Evolutionary conservation across 805 yeast species (phyloP).

Genomic region (Metschnikowia lunata): DNA sequence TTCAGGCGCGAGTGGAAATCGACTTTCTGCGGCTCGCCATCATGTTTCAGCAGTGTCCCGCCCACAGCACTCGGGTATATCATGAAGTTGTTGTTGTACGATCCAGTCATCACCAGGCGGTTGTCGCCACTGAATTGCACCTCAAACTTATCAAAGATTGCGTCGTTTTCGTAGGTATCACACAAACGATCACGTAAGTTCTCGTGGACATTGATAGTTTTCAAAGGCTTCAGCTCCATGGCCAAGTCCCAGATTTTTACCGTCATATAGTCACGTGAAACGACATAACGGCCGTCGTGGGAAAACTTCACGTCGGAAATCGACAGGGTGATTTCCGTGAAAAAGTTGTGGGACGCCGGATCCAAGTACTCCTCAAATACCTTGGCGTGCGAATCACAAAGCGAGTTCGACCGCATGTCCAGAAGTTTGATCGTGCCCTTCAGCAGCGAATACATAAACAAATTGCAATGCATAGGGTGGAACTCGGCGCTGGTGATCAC

Average conservation of each 20-base stretch:
- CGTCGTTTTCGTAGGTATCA: slow-evolving; percentile 97
- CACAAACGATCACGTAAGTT: slow-evolving; percentile 88
- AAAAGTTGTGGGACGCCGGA: slow-evolving; percentile 89
- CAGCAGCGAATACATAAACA: slow-evolving; percentile 91
- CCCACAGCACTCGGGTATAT: slow-evolving; percentile 80
- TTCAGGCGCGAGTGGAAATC: slow-evolving; percentile 3
- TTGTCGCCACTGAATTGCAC: slow-evolving; percentile 93
- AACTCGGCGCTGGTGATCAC: slow-evolving; percentile 96
- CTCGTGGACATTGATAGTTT: slow-evolving; percentile 93
- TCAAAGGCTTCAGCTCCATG: slow-evolving; percentile 93
- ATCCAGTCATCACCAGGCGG: slow-evolving; percentile 90
- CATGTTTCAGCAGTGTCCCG: slow-evolving; percentile 9
- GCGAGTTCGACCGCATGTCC: slow-evolving; percentile 93
- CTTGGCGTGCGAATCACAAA: slow-evolving; percentile 86
- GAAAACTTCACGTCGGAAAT: slow-evolving; percentile 92
- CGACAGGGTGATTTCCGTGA: slow-evolving; percentile 93
- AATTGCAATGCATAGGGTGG: slow-evolving; percentile 88
- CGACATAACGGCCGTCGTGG: slow-evolving; percentile 88
- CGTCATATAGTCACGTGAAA: slow-evolving; percentile 95
- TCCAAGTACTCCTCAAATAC: slow-evolving; percentile 91
- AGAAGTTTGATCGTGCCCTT: slow-evolving; percentile 94
- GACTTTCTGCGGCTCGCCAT: slow-evolving; percentile 6
- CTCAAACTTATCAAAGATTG: slow-evolving; percentile 97
- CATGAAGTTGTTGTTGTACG: slow-evolving; percentile 95
- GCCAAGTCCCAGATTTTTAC: slow-evolving; percentile 97